A percentile compares a stretch with the other conserved stretches of the same genome.
Conservation (phyloP, 2,329 filamentous ascomycete genomes). For the Cordyceps tenuipes region DNA sequence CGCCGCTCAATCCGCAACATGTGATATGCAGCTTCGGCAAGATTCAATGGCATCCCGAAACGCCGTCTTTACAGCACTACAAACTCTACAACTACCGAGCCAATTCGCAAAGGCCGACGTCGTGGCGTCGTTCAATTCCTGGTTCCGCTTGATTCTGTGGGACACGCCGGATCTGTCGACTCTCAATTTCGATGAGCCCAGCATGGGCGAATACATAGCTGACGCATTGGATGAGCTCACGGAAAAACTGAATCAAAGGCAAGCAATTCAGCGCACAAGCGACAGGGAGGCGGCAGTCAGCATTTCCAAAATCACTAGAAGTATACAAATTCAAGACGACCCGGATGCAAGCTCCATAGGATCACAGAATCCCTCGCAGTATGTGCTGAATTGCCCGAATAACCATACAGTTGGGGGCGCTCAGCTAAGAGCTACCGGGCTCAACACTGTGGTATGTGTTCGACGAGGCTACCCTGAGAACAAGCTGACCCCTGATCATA, state of each 20-base stretch:
- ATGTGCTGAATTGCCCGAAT: slow-evolving; percentile 27
- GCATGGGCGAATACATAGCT: slow-evolving; percentile 25
- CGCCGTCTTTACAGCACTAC: slow-evolving; percentile 27
- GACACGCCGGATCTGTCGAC: slow-evolving; percentile 26
- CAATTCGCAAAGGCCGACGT: slow-evolving; percentile 27
- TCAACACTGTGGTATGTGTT: slow-evolving; percentile 19
- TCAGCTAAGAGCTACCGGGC: slow-evolving; percentile 22
- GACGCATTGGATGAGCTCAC: slow-evolving; percentile 30
- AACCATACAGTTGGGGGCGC: slow-evolving; percentile 29
- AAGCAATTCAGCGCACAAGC: slow-evolving; percentile 30
- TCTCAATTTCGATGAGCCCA: slow-evolving; percentile 17
- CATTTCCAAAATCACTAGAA: slow-evolving; percentile 27
- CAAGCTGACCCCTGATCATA: neutral
- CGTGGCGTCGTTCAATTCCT: slow-evolving; percentile 26
- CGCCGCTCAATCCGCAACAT: slow-evolving; percentile 25
- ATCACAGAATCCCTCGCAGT: slow-evolving; percentile 23
- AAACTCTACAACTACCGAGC: slow-evolving; percentile 26
- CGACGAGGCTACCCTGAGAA: too few species aligned
- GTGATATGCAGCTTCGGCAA: slow-evolving; percentile 25
- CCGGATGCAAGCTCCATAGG: slow-evolving; percentile 20
- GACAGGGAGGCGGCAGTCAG: slow-evolving; percentile 29
- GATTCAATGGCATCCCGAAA: slow-evolving; percentile 28
- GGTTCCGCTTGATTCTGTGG: slow-evolving; percentile 29
- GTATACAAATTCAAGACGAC: slow-evolving; percentile 28
- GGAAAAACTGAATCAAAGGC: slow-evolving; percentile 24